phyloP scores from a whole-genome alignment of 192 early-diverging fungal species.

The Radiomyces spectabilis region DNA sequence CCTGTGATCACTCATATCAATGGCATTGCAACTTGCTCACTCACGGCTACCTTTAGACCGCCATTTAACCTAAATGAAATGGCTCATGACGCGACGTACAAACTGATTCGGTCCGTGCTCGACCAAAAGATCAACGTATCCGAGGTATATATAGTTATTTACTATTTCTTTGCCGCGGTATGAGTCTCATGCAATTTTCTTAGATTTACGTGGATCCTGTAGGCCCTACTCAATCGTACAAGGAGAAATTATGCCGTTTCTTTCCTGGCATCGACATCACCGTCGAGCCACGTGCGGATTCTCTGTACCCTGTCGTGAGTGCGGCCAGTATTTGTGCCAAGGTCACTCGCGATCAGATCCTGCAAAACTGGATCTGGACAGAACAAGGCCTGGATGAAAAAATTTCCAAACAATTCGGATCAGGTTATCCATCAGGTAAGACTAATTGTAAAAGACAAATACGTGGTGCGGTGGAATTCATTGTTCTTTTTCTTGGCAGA shows the following conservation, averaged over 20 bases:
- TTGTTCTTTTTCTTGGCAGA: constrained; percentile 37
- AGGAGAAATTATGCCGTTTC: constrained; percentile 58
- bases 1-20: background rate
- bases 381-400: constrained; percentile 41
- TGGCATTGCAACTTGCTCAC: too few species aligned
- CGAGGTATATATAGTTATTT: constrained; percentile 40
- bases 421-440: constrained; percentile 79
- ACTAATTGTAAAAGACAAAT: background rate
- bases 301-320: constrained; percentile 86
- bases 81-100: constrained; percentile 91
- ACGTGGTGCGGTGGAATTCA: background rate
- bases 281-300: constrained; percentile 93
- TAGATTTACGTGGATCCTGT: constrained; percentile 94
- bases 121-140: constrained; percentile 55
- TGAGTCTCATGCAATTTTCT: constrained; percentile 1
- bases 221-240: constrained; percentile 83
- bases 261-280: constrained; percentile 79
- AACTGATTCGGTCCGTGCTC: constrained; percentile 64
- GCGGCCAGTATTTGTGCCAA: constrained; percentile 97
- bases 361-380: constrained; percentile 60
- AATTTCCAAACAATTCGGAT: constrained; percentile 65
- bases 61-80: constrained; percentile 91
- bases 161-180: background rate
- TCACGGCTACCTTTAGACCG: constrained; percentile 28
- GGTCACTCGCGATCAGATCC: constrained; percentile 65